Base-by-base conservation (phyloP, 306 rosid genomes). In the Heteromeles arbutifolia region DNA sequence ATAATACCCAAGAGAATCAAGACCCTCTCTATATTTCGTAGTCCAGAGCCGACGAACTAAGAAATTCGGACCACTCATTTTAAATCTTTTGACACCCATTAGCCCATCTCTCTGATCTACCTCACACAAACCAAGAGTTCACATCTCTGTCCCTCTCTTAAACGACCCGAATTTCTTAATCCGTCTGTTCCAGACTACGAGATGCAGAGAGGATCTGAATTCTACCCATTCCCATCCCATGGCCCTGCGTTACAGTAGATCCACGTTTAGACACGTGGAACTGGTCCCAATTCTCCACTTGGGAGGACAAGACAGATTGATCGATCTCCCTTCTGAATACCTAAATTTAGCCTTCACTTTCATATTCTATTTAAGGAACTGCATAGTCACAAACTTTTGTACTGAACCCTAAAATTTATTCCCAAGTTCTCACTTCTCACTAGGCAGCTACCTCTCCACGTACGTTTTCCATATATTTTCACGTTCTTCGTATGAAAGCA, bases 241-340 rank as follows among this genome's bases (percentile, higher is more conserved):
- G 63, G 17, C 29, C 63, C 63, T 57, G 1, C 2, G 11, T 12
- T 22, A n/a, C 70, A 79, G 72, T 71, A 41, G 83, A 67, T 74
- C 81, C 82, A 82, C 78, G 84, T 83, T 79, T 82, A 77, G 66
- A 66, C 84, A 48, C 17, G 72, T 80, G 85, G 73, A 63, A 32
- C 28, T 69, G 59, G 18, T 10, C 72, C 65, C 75, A 86, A 64
- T 74, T 80, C 37, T 41, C 84, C 84, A 79, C 85, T 72, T 80
- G 82, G 82, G 74, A 74, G 15, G 14, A 61, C 50, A 82, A 76
- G 65, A 63, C 57, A 70, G 79, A 72, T 53, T 37, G n/a, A 45
- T 65, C 22, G 53, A 13, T 37, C 48, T 59, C 65, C 50, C 65
- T 6, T 54, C 72, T 18, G 25, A 24, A 21, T 18, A 8, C 28